Percentiles rank a stretch among this genome's conserved stretches.
These are phyloP conservation scores for Triticum monococcum DNA, from an alignment of 176 grass and related monocot genomes.

Conservation along the genomic window DNA sequence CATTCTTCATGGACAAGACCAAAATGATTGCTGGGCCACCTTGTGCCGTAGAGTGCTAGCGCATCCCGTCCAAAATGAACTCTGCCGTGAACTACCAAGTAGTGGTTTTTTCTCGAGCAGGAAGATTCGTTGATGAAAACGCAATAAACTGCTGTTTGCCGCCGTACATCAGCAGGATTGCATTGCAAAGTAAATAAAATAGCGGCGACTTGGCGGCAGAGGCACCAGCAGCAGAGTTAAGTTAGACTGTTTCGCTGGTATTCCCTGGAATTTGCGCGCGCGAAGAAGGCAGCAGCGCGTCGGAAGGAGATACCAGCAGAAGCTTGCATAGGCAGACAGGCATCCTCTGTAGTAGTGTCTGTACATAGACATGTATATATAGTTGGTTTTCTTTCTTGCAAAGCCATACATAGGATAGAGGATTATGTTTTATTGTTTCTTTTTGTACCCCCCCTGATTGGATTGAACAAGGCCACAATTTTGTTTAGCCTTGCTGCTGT, in stretches of 20 bases:
- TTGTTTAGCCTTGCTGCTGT: conserved; percentile 36
- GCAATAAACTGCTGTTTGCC: conserved; percentile 34
- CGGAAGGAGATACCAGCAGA: not conserved
- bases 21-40: not conserved
- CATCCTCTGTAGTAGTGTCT: conserved; percentile 22
- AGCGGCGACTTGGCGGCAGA: not conserved
- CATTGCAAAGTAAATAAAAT: conserved; percentile 43
- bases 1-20: conserved; percentile 20
- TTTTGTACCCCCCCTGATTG: conserved; percentile 6
- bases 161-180: not conserved
- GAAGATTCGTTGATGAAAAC: conserved; percentile 42
- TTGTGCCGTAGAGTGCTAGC: conserved; percentile 11
- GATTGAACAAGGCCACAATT: conserved; percentile 43
- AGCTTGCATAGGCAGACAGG: conserved; percentile 42
- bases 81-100: conserved; percentile 21
- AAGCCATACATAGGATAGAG: conserved; percentile 24
- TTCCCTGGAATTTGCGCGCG: not conserved
- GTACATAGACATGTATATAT: conserved; percentile 48
- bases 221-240: not conserved
- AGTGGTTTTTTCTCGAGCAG: not conserved
- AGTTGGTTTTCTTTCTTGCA: conserved; percentile 7
- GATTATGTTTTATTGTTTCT: not conserved
- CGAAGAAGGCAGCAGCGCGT: not conserved
- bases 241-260: conserved; percentile 22
- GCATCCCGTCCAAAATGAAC: not conserved